Percentiles rank a stretch among this genome's conserved stretches.
phyloP scores from a whole-genome alignment of 2,329 filamentous ascomycete species.

The Drechslerella coelobrocha region DNA sequence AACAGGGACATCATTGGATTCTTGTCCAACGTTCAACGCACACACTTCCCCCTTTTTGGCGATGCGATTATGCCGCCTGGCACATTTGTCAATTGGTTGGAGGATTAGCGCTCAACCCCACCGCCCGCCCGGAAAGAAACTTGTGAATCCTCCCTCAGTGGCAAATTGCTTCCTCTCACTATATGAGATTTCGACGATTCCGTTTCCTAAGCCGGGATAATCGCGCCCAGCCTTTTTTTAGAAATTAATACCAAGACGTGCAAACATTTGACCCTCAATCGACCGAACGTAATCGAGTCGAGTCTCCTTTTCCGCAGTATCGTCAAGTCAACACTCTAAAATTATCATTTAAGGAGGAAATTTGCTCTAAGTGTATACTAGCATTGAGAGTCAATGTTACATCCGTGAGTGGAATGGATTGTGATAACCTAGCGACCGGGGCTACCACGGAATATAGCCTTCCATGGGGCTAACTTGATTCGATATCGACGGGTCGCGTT shows the following conservation, averaged over 20 bases:
- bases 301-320: too few relatives aligned
- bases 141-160: slow-evolving; percentile 24
- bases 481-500: too few relatives aligned
- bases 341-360: slow-evolving; percentile 48
- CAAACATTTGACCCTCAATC: too few relatives aligned
- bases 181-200: slow-evolving; percentile 37
- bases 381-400: too few relatives aligned
- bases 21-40: slow-evolving; percentile 24
- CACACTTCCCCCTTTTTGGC: slow-evolving; percentile 14
- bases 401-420: too few relatives aligned
- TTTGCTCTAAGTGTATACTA: slow-evolving; percentile 10
- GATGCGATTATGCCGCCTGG: background rate
- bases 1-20: slow-evolving; percentile 35
- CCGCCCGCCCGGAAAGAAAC: slow-evolving; percentile 29
- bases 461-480: too few relatives aligned
- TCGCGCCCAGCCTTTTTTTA: too few relatives aligned
- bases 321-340: slow-evolving; percentile 25
- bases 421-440: too few relatives aligned
- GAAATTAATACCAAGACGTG: too few relatives aligned
- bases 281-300: too few relatives aligned
- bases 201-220: background rate
- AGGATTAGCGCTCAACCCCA: slow-evolving; percentile 10
- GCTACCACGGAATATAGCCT: too few relatives aligned
- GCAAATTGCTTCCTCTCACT: slow-evolving; percentile 35
- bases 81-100: slow-evolving; percentile 23